phyloP scores from a whole-genome alignment of 768 basidiomycete species.

The Boletus barrowsii region DNA sequence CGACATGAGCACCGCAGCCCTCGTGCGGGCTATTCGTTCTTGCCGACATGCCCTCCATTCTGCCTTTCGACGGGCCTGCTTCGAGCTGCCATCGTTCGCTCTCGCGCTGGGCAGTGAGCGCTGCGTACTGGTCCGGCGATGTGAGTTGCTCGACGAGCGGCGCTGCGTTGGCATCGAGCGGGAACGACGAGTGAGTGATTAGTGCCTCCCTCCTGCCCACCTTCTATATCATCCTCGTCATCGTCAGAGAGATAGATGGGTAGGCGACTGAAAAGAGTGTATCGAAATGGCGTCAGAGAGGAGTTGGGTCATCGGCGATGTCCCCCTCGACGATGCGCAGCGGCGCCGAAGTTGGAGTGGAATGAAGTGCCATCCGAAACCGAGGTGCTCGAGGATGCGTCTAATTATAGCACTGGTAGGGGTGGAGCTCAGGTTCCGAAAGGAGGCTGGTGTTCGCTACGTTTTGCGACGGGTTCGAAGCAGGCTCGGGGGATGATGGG shows the following conservation, averaged over 20 bases:
- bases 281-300: constrained; percentile 62
- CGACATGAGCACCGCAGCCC: constrained; percentile 30
- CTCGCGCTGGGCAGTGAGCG: constrained; percentile 27
- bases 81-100: constrained; percentile 26
- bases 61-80: constrained; percentile 43
- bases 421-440: constrained; percentile 28
- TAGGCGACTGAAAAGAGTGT: constrained; percentile 60
- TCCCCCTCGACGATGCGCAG: constrained; percentile 30
- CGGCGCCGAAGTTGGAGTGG: constrained; percentile 55
- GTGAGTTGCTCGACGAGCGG: constrained; percentile 49
- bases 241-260: constrained; percentile 61
- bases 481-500: constrained; percentile 34
- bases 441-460: constrained; percentile 1
- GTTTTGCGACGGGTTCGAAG: constrained; percentile 12
- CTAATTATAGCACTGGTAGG: constrained; percentile 2
- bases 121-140: constrained; percentile 35
- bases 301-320: constrained; percentile 32
- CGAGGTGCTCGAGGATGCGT: constrained; percentile 45
- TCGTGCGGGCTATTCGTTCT: constrained; percentile 45
- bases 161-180: no score
- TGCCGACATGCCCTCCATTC: constrained; percentile 45
- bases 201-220: constrained; percentile 22
- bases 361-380: constrained; percentile 61
- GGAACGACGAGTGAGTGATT: constrained; percentile 37
- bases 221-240: constrained; percentile 50